These are phyloP conservation scores for Taiwanofungus camphoratus DNA, from an alignment of 1,284 basidiomycete genomes.

Conservation along the genomic window DNA sequence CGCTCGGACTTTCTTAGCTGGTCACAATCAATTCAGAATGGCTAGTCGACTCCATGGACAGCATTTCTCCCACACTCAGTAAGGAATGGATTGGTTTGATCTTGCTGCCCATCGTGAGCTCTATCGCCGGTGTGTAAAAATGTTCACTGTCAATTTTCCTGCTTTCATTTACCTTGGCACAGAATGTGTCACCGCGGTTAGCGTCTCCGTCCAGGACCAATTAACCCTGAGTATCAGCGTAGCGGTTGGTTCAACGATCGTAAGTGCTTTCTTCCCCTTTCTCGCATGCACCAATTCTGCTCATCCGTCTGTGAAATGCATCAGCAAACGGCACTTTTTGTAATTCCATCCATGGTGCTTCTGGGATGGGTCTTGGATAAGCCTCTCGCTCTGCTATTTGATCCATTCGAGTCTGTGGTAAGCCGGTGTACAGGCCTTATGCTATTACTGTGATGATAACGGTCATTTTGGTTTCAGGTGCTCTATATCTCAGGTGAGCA, in stretches of 20 bases:
- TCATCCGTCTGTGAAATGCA: background rate
- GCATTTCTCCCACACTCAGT: conserved; percentile 52
- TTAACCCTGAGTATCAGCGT: conserved; percentile 73
- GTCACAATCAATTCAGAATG: conserved; percentile 77
- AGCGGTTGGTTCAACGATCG: conserved; percentile 86
- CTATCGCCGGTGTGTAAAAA: conserved; percentile 56
- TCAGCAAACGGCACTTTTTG: conserved; percentile 86
- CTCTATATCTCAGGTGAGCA: conserved; percentile 31
- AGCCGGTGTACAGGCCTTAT: no score
- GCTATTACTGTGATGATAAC: no score
- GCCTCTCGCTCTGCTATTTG: conserved; percentile 70
- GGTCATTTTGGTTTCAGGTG: conserved; percentile 18
- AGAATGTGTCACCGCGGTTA: conserved; percentile 76
- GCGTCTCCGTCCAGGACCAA: conserved; percentile 77
- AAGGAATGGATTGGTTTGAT: conserved; percentile 85
- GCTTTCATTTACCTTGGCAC: background rate
- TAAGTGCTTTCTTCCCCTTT: conserved; percentile 33
- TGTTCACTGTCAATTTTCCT: conserved; percentile 5
- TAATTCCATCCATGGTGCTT: conserved; percentile 72
- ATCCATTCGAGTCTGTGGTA: conserved; percentile 74
- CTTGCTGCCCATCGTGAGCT: conserved; percentile 80
- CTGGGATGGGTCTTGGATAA: conserved; percentile 66
- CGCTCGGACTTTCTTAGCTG: conserved; percentile 30
- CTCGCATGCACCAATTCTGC: conserved; percentile 7
- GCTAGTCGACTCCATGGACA: conserved; percentile 76